phyloP scores from a whole-genome alignment of 257 asterid species.

The Solanum verrucosum region DNA sequence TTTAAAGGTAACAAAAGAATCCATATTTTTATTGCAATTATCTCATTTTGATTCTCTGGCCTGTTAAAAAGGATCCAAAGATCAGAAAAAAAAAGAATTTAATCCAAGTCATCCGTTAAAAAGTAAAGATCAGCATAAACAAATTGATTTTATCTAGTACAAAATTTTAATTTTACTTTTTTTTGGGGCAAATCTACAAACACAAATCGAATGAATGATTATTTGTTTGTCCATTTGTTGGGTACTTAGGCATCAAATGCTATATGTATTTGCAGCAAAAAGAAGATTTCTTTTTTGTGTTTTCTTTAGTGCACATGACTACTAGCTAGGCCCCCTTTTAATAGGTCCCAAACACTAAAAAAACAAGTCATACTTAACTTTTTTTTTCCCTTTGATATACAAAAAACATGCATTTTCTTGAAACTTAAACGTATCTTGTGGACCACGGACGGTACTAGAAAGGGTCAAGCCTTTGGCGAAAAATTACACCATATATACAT shows the following conservation, averaged over 20 bases:
- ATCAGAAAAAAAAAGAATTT: no score
- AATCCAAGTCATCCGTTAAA: background rate
- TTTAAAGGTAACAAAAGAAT: conserved; percentile 4
- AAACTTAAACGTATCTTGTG: conserved; percentile 49
- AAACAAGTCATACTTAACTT: background rate
- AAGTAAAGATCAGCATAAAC: background rate
- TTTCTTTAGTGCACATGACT: background rate
- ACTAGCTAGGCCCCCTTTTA: conserved; percentile 3
- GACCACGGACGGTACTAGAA: conserved; percentile 12
- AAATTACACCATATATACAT: background rate
- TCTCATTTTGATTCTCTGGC: conserved; percentile 4
- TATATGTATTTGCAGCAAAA: background rate
- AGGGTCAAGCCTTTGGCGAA: background rate
- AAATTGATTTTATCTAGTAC: background rate
- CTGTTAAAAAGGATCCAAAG: background rate
- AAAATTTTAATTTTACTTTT: background rate
- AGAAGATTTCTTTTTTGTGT: background rate
- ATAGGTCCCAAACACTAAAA: conserved; percentile 32
- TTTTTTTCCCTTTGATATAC: background rate
- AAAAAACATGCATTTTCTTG: conserved; percentile 11
- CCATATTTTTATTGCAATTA: background rate
- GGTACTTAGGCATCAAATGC: conserved; percentile 5
- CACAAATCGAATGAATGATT: conserved; percentile 2
- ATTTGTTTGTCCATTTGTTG: conserved; percentile 1
- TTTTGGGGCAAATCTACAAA: background rate